A percentile compares a stretch with the other conserved stretches of the same genome.
phyloP scores from a whole-genome alignment of 2,329 filamentous ascomycete species.

The Phyllosticta citrichinensis region DNA sequence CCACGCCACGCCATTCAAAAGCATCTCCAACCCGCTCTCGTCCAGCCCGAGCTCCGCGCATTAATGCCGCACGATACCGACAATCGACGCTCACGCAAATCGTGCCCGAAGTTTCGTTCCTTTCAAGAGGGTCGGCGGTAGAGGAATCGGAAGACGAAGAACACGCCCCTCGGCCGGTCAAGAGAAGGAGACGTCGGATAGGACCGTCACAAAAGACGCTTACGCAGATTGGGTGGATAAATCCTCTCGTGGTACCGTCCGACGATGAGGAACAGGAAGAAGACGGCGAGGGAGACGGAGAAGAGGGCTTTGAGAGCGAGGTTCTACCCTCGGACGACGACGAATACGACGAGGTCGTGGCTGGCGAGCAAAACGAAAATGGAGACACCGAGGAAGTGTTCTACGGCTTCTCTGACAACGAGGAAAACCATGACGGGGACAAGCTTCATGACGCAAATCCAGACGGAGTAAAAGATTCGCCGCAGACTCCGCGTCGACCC shows the following conservation, averaged over 20 bases:
- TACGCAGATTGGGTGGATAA: slow-evolving; percentile 8
- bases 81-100: slow-evolving; percentile 5
- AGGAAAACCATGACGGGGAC: not conserved
- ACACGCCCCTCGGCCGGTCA: not conserved
- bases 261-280: slow-evolving; percentile 3
- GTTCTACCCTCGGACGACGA: not conserved
- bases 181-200: not conserved
- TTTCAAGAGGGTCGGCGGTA: not conserved
- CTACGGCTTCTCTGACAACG: slow-evolving; percentile 2
- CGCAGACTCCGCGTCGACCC: slow-evolving; percentile 1
- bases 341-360: not conserved
- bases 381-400: not conserved
- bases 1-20: not conserved
- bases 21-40: not conserved
- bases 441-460: not conserved
- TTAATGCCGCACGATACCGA: not conserved
- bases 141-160: not conserved
- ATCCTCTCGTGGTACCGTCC: not conserved
- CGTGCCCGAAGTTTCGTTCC: not conserved
- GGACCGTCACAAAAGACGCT: slow-evolving; percentile 4
- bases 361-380: not conserved
- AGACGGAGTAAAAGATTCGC: not conserved
- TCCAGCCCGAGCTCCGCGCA: not conserved
- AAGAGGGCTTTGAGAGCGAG: not conserved
- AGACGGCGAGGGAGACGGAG: not conserved